Evolutionary conservation across 495 filamentous ascomycete genomes (phyloP).

Genomic region (Penicillium steckii): DNA sequence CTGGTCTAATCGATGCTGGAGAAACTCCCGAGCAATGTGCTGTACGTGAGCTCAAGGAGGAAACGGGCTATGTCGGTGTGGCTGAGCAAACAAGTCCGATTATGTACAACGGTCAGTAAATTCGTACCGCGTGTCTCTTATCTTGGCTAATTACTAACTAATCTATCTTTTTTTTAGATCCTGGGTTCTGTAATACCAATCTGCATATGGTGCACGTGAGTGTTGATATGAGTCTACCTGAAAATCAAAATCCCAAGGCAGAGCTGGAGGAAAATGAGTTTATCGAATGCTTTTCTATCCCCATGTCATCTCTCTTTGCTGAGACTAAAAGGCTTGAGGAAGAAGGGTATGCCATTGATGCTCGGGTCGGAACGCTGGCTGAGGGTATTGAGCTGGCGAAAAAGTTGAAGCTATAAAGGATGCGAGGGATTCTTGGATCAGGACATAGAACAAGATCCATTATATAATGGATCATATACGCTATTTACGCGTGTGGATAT

Average conservation of each 20-base stretch:
- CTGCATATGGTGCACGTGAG: constrained; percentile 77
- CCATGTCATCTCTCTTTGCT: constrained; percentile 61
- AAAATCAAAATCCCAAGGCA: constrained; percentile 67
- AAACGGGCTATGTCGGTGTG: constrained; percentile 85
- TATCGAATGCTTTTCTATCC: constrained; percentile 78
- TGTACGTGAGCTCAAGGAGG: constrained; percentile 86
- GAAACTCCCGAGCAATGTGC: constrained; percentile 79
- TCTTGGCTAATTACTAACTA: neutral
- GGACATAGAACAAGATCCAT: too few relatives aligned
- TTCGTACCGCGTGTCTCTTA: neutral
- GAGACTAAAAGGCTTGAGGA: constrained; percentile 67
- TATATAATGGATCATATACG: too few relatives aligned
- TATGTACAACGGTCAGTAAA: constrained; percentile 27
- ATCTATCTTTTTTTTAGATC: constrained; percentile 35
- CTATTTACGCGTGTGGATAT: too few relatives aligned
- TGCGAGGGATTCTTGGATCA: neutral
- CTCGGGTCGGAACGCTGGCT: constrained; percentile 77
- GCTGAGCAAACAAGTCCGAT: constrained; percentile 42
- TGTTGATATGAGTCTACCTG: constrained; percentile 68
- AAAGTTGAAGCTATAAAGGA: constrained; percentile 40
- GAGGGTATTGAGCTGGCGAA: constrained; percentile 82
- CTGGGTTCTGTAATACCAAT: constrained; percentile 87
- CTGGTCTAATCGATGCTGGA: constrained; percentile 78
- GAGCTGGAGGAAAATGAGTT: constrained; percentile 86
- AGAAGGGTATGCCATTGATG: constrained; percentile 81